These are phyloP conservation scores for Pseudogymnoascus verrucosus DNA, from an alignment of 2,329 filamentous ascomycete genomes.

Conservation along the genomic window DNA sequence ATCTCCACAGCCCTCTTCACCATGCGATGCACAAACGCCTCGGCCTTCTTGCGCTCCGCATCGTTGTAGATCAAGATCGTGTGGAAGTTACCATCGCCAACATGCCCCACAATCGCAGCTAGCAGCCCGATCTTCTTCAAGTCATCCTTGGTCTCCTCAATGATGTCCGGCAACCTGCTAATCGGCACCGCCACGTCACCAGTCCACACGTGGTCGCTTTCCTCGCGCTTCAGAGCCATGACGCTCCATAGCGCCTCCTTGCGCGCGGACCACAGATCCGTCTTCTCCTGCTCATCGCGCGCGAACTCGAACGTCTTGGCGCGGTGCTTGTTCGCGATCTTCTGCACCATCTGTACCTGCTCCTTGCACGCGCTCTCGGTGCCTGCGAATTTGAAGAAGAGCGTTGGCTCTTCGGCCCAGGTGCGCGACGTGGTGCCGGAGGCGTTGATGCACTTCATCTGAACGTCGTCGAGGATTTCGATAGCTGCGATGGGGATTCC, in stretches of 20 bases:
- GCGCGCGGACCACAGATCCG: conserved; percentile 72
- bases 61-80: conserved; percentile 57
- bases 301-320: conserved; percentile 73
- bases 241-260: conserved; percentile 81
- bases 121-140: conserved; percentile 49
- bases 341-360: conserved; percentile 61
- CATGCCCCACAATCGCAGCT: conserved; percentile 61
- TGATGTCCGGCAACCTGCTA: conserved; percentile 62
- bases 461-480: conserved; percentile 84
- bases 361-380: conserved; percentile 66
- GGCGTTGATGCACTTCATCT: conserved; percentile 66
- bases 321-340: conserved; percentile 52
- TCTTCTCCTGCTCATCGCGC: conserved; percentile 57
- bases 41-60: conserved; percentile 57
- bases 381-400: conserved; percentile 80
- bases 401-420: conserved; percentile 66
- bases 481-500: conserved; percentile 85
- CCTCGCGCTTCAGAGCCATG: conserved; percentile 53
- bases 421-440: conserved; percentile 56
- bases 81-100: conserved; percentile 75
- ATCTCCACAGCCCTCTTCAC: conserved; percentile 77
- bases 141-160: conserved; percentile 65
- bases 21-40: conserved; percentile 71
- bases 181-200: conserved; percentile 82
- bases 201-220: conserved; percentile 70